Evolutionary conservation across 495 filamentous ascomycete species (phyloP).

Genomic region (Pyrenula aspistea): DNA sequence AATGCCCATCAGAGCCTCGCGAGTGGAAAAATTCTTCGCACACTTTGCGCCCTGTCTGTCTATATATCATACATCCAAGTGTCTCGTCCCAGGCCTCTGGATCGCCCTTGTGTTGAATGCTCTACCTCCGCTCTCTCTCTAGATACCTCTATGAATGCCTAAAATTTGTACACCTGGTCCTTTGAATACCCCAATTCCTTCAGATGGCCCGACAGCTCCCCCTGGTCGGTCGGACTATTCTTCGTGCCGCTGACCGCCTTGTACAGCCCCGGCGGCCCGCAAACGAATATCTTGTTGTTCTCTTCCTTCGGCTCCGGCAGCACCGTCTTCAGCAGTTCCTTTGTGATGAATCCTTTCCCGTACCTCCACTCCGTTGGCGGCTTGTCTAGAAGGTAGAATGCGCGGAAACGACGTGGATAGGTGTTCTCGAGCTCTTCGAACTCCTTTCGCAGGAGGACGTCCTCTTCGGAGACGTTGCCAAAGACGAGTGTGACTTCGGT

Average conservation of each 20-base stretch:
- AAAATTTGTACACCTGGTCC: conserved; percentile 99
- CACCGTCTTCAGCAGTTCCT: conserved; percentile 85
- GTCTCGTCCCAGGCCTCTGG: too few relatives aligned
- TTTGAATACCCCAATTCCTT: conserved; percentile 83
- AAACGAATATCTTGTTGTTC: conserved; percentile 88
- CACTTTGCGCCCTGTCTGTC: too few relatives aligned
- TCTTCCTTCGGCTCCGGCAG: conserved; percentile 78
- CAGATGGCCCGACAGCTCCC: conserved; percentile 71
- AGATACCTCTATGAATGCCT: conserved; percentile 13
- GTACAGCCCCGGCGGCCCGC: conserved; percentile 86
- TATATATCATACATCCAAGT: too few relatives aligned
- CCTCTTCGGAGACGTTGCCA: conserved; percentile 74
- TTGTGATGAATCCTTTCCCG: conserved; percentile 65
- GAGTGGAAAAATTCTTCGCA: too few relatives aligned
- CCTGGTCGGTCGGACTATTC: conserved; percentile 82
- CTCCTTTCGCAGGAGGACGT: conserved; percentile 81
- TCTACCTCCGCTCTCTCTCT: too few relatives aligned
- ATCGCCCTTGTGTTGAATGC: too few relatives aligned
- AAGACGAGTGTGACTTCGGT: conserved; percentile 93
- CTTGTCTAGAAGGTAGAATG: conserved; percentile 80
- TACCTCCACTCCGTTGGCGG: conserved; percentile 72
- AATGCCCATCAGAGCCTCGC: too few relatives aligned
- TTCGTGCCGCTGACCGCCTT: conserved; percentile 83
- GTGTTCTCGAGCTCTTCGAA: conserved; percentile 75
- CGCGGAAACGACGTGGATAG: conserved; percentile 84